Conservation (phyloP, 1,284 basidiomycete species). For the Moesziomyces parantarcticus region DNA sequence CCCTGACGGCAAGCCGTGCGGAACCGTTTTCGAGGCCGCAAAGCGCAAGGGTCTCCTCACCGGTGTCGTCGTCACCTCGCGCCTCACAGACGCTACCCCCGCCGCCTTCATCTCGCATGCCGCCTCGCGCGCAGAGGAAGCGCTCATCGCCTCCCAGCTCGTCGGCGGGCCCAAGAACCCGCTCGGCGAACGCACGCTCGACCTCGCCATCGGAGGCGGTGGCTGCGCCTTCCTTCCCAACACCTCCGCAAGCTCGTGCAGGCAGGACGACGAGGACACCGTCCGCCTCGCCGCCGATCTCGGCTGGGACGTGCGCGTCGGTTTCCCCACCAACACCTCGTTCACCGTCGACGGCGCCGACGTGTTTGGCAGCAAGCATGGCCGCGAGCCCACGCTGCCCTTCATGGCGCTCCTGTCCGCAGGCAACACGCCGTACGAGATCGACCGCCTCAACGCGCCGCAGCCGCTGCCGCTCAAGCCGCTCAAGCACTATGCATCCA, state of each 20-base stretch:
- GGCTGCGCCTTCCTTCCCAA: slow-evolving; percentile 68
- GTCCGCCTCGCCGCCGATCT: slow-evolving; percentile 46
- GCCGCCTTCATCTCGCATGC: slow-evolving; percentile 68
- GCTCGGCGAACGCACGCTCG: slow-evolving; percentile 50
- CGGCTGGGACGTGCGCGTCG: slow-evolving; percentile 55
- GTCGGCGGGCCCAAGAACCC: slow-evolving; percentile 42
- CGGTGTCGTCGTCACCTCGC: slow-evolving; percentile 67
- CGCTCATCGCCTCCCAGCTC: slow-evolving; percentile 46
- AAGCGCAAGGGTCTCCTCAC: slow-evolving; percentile 66
- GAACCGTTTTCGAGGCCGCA: slow-evolving; percentile 69
- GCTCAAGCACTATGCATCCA: slow-evolving; percentile 41
- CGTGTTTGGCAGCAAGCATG: slow-evolving; percentile 7
- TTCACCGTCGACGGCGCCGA: not conserved
- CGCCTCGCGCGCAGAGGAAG: slow-evolving; percentile 44
- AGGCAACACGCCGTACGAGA: slow-evolving; percentile 64
- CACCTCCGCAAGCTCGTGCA: slow-evolving; percentile 53
- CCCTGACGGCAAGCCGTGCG: slow-evolving; percentile 57
- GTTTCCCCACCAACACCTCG: slow-evolving; percentile 33
- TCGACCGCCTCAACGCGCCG: slow-evolving; percentile 57
- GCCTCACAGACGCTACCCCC: slow-evolving; percentile 65
- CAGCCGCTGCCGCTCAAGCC: slow-evolving; percentile 32
- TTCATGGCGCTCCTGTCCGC: slow-evolving; percentile 53
- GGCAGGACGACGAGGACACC: slow-evolving; percentile 65
- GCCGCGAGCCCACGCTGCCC: slow-evolving; percentile 30
- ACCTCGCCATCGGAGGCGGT: slow-evolving; percentile 69